Percentiles rank a stretch among this genome's conserved stretches.
Conservation (phyloP, 768 basidiomycete genomes). For the Trametes meyenii region DNA sequence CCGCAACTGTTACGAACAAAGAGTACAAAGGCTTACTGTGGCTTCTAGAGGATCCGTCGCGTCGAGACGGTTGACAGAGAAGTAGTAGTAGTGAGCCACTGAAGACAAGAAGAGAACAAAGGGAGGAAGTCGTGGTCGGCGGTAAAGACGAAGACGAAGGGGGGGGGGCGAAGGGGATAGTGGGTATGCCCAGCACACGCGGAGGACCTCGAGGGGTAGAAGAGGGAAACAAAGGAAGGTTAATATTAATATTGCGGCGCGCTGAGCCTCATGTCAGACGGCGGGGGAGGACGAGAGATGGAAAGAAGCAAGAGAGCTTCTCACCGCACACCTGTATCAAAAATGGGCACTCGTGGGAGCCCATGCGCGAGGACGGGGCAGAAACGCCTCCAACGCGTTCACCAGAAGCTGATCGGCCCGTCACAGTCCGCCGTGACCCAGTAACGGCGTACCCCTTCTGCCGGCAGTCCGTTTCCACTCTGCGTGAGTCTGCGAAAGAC, state of each 20-base stretch:
- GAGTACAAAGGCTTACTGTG: neutral
- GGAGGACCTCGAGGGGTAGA: slow-evolving; percentile 21
- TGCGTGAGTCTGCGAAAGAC: neutral
- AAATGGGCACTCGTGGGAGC: slow-evolving; percentile 11
- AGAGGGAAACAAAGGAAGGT: slow-evolving; percentile 16
- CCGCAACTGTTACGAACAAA: neutral
- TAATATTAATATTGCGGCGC: slow-evolving; percentile 19
- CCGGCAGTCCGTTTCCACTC: slow-evolving; percentile 9
- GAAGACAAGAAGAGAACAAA: slow-evolving; percentile 3
- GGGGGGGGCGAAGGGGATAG: slow-evolving; percentile 7
- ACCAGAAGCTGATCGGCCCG: slow-evolving; percentile 16
- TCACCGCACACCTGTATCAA: slow-evolving; percentile 4
- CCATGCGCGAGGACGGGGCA: neutral
- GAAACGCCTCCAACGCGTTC: slow-evolving; percentile 23
- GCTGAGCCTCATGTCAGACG: slow-evolving; percentile 20
- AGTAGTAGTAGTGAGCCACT: neutral
- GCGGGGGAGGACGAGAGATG: slow-evolving; percentile 4
- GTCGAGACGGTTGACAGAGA: neutral
- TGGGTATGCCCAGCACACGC: slow-evolving; percentile 30
- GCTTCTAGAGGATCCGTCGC: slow-evolving; percentile 4
- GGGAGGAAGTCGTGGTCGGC: neutral
- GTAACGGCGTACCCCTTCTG: neutral
- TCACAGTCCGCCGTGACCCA: slow-evolving; percentile 6
- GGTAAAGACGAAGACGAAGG: slow-evolving; percentile 3
- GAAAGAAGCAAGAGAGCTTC: neutral